Percentiles rank a stretch among this genome's conserved stretches.
These are phyloP conservation scores for Amanita rimosa DNA, from an alignment of 768 basidiomycete genomes.

Conservation along the genomic window DNA sequence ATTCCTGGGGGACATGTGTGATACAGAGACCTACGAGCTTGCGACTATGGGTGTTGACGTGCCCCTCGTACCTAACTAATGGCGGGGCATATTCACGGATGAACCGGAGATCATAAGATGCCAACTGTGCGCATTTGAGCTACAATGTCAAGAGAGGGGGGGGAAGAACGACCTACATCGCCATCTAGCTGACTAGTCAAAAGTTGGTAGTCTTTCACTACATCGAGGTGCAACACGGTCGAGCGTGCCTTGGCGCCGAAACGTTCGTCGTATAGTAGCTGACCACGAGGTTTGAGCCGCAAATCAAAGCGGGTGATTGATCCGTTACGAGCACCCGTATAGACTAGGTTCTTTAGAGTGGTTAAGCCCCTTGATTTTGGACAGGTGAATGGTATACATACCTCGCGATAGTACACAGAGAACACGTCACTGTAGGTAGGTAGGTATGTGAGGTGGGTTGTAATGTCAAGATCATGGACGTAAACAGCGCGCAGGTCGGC, in stretches of 20 bases:
- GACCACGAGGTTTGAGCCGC: conserved; percentile 25
- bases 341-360: conserved; percentile 31
- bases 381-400: conserved; percentile 14
- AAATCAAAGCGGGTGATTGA: conserved; percentile 46
- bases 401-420: conserved; percentile 41
- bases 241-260: conserved; percentile 21
- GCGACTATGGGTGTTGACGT: conserved; percentile 42
- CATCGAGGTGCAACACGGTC: conserved; percentile 43
- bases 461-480: conserved; percentile 36
- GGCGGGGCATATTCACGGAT: conserved; percentile 30
- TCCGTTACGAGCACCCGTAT: conserved; percentile 53
- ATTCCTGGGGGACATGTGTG: neutral
- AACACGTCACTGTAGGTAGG: conserved; percentile 55
- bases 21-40: conserved; percentile 34
- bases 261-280: conserved; percentile 27
- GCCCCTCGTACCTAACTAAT: conserved; percentile 35
- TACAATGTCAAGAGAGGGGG: too few species aligned
- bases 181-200: conserved; percentile 51
- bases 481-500: conserved; percentile 39
- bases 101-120: conserved; percentile 54
- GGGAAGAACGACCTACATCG: conserved; percentile 31
- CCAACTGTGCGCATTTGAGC: conserved; percentile 45
- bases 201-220: conserved; percentile 39
- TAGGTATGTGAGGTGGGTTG: conserved; percentile 24
- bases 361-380: neutral